These are phyloP conservation scores for Rhodotorula diobovata DNA, from an alignment of 768 basidiomycete genomes.

Conservation along the genomic window DNA sequence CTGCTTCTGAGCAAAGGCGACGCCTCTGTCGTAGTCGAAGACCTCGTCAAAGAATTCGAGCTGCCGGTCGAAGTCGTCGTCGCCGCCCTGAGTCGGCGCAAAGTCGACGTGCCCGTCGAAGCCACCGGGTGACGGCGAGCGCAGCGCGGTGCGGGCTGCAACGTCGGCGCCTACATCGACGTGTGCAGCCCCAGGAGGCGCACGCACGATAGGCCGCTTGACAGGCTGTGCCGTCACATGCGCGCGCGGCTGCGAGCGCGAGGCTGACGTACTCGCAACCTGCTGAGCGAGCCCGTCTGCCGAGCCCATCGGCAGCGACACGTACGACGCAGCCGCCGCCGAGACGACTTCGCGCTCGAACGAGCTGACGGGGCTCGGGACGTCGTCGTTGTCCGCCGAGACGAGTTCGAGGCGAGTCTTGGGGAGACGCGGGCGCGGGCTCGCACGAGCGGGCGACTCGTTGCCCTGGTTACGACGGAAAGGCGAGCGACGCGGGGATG, in stretches of 20 bases:
- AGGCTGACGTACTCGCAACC: background rate
- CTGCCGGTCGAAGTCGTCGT: background rate
- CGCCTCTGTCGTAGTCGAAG: slow-evolving; percentile 1
- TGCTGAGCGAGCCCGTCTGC: background rate
- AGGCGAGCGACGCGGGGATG: slow-evolving; percentile 9
- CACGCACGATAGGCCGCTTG: background rate
- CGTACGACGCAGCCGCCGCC: slow-evolving; percentile 6
- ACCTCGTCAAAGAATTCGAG: slow-evolving; percentile 7
- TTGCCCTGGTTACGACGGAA: background rate
- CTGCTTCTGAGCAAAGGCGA: background rate
- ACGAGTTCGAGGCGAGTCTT: slow-evolving; percentile 20
- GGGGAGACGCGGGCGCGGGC: background rate
- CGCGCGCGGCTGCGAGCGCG: background rate
- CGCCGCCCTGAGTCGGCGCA: too few species aligned
- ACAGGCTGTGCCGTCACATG: background rate
- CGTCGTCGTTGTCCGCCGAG: background rate
- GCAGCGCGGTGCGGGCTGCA: background rate
- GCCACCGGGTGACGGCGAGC: background rate
- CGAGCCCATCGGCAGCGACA: background rate
- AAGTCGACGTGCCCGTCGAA: background rate
- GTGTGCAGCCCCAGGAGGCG: background rate
- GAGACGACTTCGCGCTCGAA: slow-evolving; percentile 8
- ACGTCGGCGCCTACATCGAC: background rate
- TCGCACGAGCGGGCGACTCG: background rate
- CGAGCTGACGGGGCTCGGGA: background rate